A percentile compares a stretch with the other conserved stretches of the same genome.
Evolutionary conservation across 163 green algal genomes (phyloP).

Genomic region (Trebouxiophyceae sp.): DNA sequence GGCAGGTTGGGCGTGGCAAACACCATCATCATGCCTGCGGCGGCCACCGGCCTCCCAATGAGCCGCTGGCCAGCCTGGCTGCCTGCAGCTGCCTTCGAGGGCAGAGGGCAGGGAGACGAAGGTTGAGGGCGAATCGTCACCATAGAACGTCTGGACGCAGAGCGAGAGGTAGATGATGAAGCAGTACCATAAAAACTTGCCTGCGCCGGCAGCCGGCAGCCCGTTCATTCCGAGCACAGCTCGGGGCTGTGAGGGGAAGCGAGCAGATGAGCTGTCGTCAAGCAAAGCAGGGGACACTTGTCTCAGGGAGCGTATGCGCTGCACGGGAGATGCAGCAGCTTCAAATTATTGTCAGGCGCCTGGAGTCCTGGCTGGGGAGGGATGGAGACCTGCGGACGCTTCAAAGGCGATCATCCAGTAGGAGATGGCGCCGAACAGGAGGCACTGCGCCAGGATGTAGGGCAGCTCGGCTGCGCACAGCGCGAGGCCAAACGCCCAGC

Average conservation of each 20-base stretch:
- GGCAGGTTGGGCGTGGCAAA: slow-evolving; percentile 28
- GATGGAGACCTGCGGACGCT: neutral
- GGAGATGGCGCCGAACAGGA: neutral
- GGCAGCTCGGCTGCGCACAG: slow-evolving; percentile 43
- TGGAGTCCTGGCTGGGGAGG: too few relatives aligned
- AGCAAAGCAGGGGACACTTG: too few relatives aligned
- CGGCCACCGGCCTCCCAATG: neutral
- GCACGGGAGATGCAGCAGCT: too few relatives aligned
- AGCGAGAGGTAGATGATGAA: neutral
- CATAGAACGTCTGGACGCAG: neutral
- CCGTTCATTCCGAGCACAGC: too few relatives aligned
- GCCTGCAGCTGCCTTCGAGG: too few relatives aligned
- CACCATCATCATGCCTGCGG: slow-evolving; percentile 2
- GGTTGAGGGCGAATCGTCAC: neutral
- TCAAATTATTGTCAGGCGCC: too few relatives aligned
- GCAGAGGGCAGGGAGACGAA: too few relatives aligned
- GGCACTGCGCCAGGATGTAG: slow-evolving; percentile 29
- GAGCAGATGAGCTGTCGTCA: too few relatives aligned
- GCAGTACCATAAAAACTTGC: neutral
- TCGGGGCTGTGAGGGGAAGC: too few relatives aligned
- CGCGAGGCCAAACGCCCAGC: slow-evolving; percentile 30
- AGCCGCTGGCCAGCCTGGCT: neutral
- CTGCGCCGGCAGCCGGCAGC: neutral
- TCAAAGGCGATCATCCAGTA: slow-evolving; percentile 1
- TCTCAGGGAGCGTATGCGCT: too few relatives aligned